Evolutionary conservation across 495 filamentous ascomycete genomes (phyloP).

Genomic region (Aspergillus mulundensis): DNA sequence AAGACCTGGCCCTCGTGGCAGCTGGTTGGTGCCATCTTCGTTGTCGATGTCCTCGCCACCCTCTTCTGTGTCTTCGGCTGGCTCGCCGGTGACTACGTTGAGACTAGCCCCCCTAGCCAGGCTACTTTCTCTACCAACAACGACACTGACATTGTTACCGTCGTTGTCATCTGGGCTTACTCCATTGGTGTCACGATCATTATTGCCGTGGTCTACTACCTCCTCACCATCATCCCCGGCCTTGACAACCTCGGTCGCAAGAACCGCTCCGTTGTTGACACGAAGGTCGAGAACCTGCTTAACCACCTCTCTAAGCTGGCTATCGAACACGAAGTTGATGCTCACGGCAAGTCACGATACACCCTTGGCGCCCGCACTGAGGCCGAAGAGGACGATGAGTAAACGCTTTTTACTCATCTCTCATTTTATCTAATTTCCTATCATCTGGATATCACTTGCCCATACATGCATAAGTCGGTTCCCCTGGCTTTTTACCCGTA

Average conservation of each 20-base stretch:
- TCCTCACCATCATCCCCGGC: slow-evolving; percentile 62
- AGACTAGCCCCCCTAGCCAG: slow-evolving; percentile 42
- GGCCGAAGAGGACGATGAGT: slow-evolving; percentile 67
- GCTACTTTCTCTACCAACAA: slow-evolving; percentile 53
- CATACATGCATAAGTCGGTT: slow-evolving; percentile 30
- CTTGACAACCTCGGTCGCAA: slow-evolving; percentile 77
- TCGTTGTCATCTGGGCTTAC: slow-evolving; percentile 74
- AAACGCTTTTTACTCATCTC: slow-evolving; percentile 28
- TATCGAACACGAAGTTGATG: slow-evolving; percentile 61
- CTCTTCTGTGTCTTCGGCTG: slow-evolving; percentile 73
- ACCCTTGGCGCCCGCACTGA: slow-evolving; percentile 56
- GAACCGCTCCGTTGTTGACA: slow-evolving; percentile 68
- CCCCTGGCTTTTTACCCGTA: slow-evolving; percentile 30
- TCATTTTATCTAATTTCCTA: slow-evolving; percentile 26
- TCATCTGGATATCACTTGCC: slow-evolving; percentile 30
- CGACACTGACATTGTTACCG: slow-evolving; percentile 69
- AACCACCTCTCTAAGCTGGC: slow-evolving; percentile 71
- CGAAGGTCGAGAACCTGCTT: slow-evolving; percentile 78
- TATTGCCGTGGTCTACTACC: slow-evolving; percentile 73
- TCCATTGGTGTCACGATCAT: slow-evolving; percentile 74
- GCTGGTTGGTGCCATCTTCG: slow-evolving; percentile 65
- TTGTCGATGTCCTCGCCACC: slow-evolving; percentile 66
- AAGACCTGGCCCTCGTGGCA: slow-evolving; percentile 71
- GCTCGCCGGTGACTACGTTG: slow-evolving; percentile 47
- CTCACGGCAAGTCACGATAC: slow-evolving; percentile 55